A percentile compares a stretch with the other conserved stretches of the same genome.
These are phyloP conservation scores for Diaporthe vaccinii DNA, from an alignment of 2,329 filamentous ascomycete genomes.

Conservation along the genomic window DNA sequence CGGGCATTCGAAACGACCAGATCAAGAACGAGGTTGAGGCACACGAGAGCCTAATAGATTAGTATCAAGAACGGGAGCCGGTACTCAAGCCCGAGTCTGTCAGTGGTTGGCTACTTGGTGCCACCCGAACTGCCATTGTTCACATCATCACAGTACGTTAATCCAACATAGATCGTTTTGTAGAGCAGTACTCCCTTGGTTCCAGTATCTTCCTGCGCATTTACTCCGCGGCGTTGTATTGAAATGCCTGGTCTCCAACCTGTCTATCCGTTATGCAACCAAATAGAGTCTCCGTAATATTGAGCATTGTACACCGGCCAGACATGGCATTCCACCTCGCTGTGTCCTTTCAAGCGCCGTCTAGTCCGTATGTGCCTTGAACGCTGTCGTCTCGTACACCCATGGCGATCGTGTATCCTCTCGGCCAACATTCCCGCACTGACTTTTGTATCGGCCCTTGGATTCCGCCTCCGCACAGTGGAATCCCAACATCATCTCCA, in stretches of 20 bases:
- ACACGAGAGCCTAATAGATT: background rate
- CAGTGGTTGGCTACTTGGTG: background rate
- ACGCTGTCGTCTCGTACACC: background rate
- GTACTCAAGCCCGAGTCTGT: background rate
- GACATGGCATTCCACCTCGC: background rate
- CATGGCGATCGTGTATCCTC: background rate
- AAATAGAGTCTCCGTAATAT: background rate
- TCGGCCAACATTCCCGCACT: background rate
- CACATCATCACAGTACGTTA: background rate
- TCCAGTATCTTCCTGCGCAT: background rate
- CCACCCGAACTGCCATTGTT: no score
- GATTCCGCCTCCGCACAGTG: background rate
- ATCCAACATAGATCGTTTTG: background rate
- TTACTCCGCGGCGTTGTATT: background rate
- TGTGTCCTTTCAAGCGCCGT: background rate
- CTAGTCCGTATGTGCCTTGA: background rate
- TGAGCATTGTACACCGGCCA: slow-evolving; percentile 20
- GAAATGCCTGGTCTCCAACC: background rate
- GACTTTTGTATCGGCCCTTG: background rate
- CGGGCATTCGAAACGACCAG: background rate
- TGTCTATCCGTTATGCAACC: background rate
- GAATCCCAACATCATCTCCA: background rate
- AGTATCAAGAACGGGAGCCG: background rate
- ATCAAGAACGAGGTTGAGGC: background rate
- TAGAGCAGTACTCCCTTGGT: background rate